These are phyloP conservation scores for Arachis hypogaea DNA, from an alignment of 306 rosid species.

Conservation along the genomic window DNA sequence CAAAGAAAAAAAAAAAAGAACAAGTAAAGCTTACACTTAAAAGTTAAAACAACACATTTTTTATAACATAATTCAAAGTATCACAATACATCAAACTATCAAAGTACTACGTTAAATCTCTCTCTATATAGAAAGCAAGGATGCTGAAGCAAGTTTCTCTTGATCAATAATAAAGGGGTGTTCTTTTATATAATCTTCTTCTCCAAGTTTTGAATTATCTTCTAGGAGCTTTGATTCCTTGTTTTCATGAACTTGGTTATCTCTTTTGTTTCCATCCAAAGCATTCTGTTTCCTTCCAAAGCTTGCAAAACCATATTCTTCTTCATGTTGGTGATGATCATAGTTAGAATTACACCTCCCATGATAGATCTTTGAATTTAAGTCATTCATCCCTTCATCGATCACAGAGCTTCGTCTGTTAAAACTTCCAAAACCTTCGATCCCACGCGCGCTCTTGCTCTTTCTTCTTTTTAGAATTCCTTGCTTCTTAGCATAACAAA, in stretches of 20 bases:
- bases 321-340: slow-evolving; percentile 33
- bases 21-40: no score
- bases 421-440: slow-evolving; percentile 78
- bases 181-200: neutral
- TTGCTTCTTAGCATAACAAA: slow-evolving; percentile 33
- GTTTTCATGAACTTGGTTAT: slow-evolving; percentile 20
- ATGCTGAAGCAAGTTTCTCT: slow-evolving; percentile 38
- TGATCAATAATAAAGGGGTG: slow-evolving; percentile 53
- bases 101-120: no score
- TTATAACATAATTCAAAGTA: no score
- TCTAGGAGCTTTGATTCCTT: slow-evolving; percentile 25
- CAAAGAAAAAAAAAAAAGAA: no score
- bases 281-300: slow-evolving; percentile 4
- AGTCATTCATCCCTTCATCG: slow-evolving; percentile 38
- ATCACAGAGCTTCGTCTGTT: slow-evolving; percentile 36
- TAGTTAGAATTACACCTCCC: slow-evolving; percentile 51
- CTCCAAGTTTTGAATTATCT: neutral
- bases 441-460: slow-evolving; percentile 61
- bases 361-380: slow-evolving; percentile 26
- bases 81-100: no score
- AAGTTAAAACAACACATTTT: no score
- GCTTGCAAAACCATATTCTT: neutral
- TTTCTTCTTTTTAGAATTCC: slow-evolving; percentile 53
- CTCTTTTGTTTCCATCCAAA: slow-evolving; percentile 2
- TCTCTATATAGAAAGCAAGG: slow-evolving; percentile 42